Base-by-base conservation (phyloP, 495 filamentous ascomycete species). In the Penicillium canescens region DNA sequence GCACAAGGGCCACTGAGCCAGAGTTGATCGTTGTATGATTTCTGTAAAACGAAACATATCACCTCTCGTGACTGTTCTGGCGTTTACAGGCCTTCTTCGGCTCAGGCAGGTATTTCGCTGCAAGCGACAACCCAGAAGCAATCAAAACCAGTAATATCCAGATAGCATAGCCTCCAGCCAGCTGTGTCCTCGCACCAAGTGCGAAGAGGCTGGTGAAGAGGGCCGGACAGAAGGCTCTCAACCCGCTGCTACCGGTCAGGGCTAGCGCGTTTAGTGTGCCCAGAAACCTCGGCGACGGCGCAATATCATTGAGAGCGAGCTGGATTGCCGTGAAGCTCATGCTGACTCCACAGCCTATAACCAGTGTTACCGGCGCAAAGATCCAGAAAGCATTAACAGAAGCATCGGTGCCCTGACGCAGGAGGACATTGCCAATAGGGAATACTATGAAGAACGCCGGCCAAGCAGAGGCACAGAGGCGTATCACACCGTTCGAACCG, bases 311-410 rank as follows among this genome's bases (percentile, higher is more conserved):
- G 23, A 91, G 52, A 31, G 80, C 82, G 20, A 90, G 80, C 72
- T 89, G 86, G 20, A 82, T 75, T 6, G 76, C 82, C n/a, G 86
- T 88, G 57, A 88, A 89, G 4, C 78, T 76, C 85, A 90, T 89
- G 38, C 77, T 79, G 0, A 89, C 80, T 13, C 84, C 85, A 18
- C 78, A 76, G 0, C 82, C 83, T 1, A 81, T 16, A 1, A 71
- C 64, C 24, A 81, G 53, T 6, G 67, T 10, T 0, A 60, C 23
- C 2, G 78, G 76, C 0, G 68, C 63, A 0, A 78, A 35, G n/a
- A 81, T 55, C 85, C 84, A 89, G 56, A 90, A 89, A 0, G 61
- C 46, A 0, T 60, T 66, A 31, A 56, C 28, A 9, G 65, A 50
- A 12, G 36, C 57, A 0, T 66, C 62, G 24, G 63, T 59, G 4